Base-by-base conservation (phyloP, 805 yeast species). In the Candida adriatica region DNA sequence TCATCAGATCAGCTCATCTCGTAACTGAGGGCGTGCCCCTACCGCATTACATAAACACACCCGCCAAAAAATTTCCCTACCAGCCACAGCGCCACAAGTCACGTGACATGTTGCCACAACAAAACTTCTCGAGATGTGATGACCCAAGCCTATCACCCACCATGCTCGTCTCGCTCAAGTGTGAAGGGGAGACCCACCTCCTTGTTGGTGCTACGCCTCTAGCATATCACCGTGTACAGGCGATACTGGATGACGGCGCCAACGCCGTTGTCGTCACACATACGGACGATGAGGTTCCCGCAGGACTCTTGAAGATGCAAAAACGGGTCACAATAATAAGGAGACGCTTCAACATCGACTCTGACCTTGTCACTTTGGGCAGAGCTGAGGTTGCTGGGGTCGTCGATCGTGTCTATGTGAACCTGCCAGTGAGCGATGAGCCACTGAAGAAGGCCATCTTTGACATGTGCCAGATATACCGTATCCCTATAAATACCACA, bases 401-500 rank as follows among this genome's bases (percentile, higher is more conserved):
- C 3, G 85, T 85, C 5, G 96, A 88, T 53, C 62, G 75, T 35
- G 88, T 84, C 2, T 87, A 82, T 55, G 79, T 86, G 3, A 66
- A 73, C 11, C 48, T 74, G 4, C 57, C 67, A 1, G 35, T 49
- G 10, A 45, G 54, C 8, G 39, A 55, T 32, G 29, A 40, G 9
- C 45, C 35, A 3, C 32, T 62, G 28, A 70, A 70, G 27, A 41
- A 51, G 16, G 40, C 48, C 3, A 66, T 85, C 9, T 75, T 55
- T 39, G 45, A 59, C 1, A 60, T 49, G 23, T 85, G 96, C 57
- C 56, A 55, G 27, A 56, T 65, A 32, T 59, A 73, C 31, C 67
- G 96, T 48, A 82, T 88, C 4, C 96, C 96, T 0, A 66, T 90
- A 27, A 87, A 86, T 50, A 79, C 83, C 1, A 69, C 81, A 1